phyloP scores from a whole-genome alignment of 1,284 basidiomycete genomes.

The Sporisorium scitamineum region DNA sequence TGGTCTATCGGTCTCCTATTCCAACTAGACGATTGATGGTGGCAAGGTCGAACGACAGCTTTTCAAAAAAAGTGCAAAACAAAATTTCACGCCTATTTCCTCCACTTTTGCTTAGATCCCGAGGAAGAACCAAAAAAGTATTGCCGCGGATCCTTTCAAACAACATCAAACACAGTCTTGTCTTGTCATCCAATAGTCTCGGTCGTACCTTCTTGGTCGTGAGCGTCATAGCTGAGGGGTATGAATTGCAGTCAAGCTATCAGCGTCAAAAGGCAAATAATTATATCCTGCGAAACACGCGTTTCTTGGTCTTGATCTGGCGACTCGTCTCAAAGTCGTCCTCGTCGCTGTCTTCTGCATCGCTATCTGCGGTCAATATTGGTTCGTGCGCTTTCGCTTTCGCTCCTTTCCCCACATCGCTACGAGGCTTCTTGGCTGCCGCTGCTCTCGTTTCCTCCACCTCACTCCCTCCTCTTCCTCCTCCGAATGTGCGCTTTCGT shows the following conservation, averaged over 20 bases:
- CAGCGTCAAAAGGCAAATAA: too few relatives aligned
- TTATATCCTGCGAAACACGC: slow-evolving; percentile 24
- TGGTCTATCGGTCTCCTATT: background rate
- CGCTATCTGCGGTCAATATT: slow-evolving; percentile 10
- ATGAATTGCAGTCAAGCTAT: background rate
- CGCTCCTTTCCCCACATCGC: background rate
- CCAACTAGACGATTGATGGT: background rate
- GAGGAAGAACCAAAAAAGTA: slow-evolving; percentile 2
- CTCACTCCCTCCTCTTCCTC: slow-evolving; percentile 1
- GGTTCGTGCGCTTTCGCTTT: background rate
- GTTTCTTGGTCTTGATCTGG: slow-evolving; percentile 28
- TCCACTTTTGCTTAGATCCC: slow-evolving; percentile 1
- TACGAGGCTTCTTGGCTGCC: background rate
- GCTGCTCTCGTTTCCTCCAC: background rate
- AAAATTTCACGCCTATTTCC: background rate
- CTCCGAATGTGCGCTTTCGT: background rate
- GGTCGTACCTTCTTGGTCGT: background rate
- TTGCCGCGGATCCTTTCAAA: slow-evolving; percentile 3
- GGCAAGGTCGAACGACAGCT: background rate
- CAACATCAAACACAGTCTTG: background rate
- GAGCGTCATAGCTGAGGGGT: background rate
- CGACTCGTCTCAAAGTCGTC: slow-evolving; percentile 48
- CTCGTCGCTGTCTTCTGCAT: slow-evolving; percentile 25
- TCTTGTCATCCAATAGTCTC: background rate
- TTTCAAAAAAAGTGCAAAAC: background rate